Evolutionary conservation across 2,329 filamentous ascomycete species (phyloP), one percentile per base, ranked within the genome.

Genomic region (Apiospora koreana): DNA sequence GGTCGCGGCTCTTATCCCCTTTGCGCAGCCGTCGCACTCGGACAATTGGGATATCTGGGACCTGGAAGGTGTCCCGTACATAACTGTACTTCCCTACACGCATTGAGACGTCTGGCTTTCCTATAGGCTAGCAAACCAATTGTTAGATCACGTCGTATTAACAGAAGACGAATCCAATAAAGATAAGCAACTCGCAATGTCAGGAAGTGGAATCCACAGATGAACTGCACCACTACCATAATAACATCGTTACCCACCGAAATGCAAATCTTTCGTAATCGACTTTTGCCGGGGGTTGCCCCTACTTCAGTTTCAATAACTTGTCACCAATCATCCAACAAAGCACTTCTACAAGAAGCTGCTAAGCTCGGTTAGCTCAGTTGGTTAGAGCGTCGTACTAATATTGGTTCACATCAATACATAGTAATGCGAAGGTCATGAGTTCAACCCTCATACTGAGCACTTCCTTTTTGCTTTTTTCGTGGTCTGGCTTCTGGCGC

Each of bases 381-480:
- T 66, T 66, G 65, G 65, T 66, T 66, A 66, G 65, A 66, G 65
- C 65, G 65, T 66, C 65, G 65, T 66, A 66, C 65, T 66, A 66
- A 66, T 66, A 66, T 66, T 35, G 23, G 28, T 25, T 46, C 23
- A 6, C 16, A 14, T n/a, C 21, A 31, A 66, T 66, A 66, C 43
- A 28, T 21, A 28, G 65, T 66, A 66, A 66, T 66, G 65, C 65
- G 65, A 66, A 66, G 65, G 65, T 42, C 65, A 66, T 66, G 65
- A 66, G 65, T 66, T 66, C 65, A 66, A 66, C 41, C 65, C 65
- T 66, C 65, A 66, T 66, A 66, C 65, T 66, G 65, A 66, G 65
- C 65, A 66, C 3, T 31, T 46, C 21, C 23, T 46, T 66, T 45
- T 66, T 45, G 23, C 10, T 12, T 35, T 35, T 25, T 62, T 62